A percentile compares a stretch with the other conserved stretches of the same genome.
phyloP scores from a whole-genome alignment of 345 rosid species.

The Gossypium sturtianum region DNA sequence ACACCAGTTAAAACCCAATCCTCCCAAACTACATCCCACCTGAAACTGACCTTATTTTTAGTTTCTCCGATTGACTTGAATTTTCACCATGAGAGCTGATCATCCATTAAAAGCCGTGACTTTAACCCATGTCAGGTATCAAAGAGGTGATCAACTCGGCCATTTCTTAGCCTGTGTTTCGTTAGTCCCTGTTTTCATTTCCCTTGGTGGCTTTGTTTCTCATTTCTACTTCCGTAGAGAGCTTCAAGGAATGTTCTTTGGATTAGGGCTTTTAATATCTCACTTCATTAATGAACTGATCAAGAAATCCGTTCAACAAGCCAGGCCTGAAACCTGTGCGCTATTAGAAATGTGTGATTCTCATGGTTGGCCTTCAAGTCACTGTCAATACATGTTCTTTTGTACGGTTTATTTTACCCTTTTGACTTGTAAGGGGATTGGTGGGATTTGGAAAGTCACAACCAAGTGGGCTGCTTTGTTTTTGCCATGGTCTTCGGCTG shows the following conservation, averaged over 20 bases:
- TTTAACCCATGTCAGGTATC: constrained; percentile 81
- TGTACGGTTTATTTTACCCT: constrained; percentile 61
- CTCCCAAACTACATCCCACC: background rate
- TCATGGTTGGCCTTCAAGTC: constrained; percentile 99
- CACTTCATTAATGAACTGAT: constrained; percentile 75
- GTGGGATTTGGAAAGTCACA: constrained; percentile 47
- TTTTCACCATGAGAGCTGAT: background rate
- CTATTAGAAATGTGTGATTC: constrained; percentile 92
- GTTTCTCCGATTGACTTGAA: background rate
- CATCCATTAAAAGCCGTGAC: constrained; percentile 64
- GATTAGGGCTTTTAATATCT: constrained; percentile 67
- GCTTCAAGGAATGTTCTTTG: constrained; percentile 83
- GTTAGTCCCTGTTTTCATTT: constrained; percentile 79
- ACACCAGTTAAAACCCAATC: background rate
- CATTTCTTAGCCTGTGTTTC: constrained; percentile 93
- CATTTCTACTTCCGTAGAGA: constrained; percentile 95
- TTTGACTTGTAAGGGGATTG: constrained; percentile 55
- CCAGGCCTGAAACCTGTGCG: constrained; percentile 78
- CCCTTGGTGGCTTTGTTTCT: constrained; percentile 81
- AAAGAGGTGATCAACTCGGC: constrained; percentile 65
- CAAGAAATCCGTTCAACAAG: constrained; percentile 70
- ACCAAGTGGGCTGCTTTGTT: constrained; percentile 38
- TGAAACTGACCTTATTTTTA: background rate
- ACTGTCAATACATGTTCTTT: constrained; percentile 87
- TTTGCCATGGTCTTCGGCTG: constrained; percentile 60